Base-by-base conservation (phyloP, 225 moss, liverwort and hornwort species). In the Bryum argenteum region DNA sequence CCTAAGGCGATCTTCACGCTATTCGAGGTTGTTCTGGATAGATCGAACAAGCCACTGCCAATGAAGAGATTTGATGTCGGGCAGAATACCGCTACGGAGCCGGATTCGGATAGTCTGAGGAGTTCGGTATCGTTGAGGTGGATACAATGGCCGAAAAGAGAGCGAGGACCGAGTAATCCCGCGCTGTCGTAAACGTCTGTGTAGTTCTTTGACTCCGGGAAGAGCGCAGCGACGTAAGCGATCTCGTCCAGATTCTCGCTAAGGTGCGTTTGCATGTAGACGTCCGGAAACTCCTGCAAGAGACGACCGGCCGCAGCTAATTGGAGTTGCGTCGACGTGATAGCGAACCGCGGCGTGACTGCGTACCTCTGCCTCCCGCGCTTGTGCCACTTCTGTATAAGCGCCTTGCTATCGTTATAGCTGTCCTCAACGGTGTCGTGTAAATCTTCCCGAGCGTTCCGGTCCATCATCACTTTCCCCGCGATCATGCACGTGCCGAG, bases 381-480 rank as follows among this genome's bases (percentile, higher is more conserved):
- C 11, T 84, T 84, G 58, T 84, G 84, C 84, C 84, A 78, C 48
- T 56, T 71, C 41, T 41, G 33, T 38, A 81, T 69, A 9, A 78
- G 65, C 17, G 71, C 71, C 68, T 84, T 84, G 67, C 64, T 78
- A 2, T 84, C 78, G 22, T 28, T 55, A 50, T 84, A 84, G 61
- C 81, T 81, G 37, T 69, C 63, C 54, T 81, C 78, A 7, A 21
- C 61, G 3, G 84, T 75, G 69, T 84, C 84, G 3, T 40, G 75
- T 14, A 84, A 78, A 15, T 17, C 65, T 10, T 65, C 14, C 18
- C 75, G 81, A 1, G 84, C 84, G 54, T 84, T 54, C 8, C 81
- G 78, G 69, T 84, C 71, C 84, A 84, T 84, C 84, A 84, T 81
- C 68, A 84, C 84, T 69, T 84, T 84, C 19, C 84, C 84, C 5